Conservation (phyloP, 257 asterid genomes). For the Phtheirospermum japonicum region DNA sequence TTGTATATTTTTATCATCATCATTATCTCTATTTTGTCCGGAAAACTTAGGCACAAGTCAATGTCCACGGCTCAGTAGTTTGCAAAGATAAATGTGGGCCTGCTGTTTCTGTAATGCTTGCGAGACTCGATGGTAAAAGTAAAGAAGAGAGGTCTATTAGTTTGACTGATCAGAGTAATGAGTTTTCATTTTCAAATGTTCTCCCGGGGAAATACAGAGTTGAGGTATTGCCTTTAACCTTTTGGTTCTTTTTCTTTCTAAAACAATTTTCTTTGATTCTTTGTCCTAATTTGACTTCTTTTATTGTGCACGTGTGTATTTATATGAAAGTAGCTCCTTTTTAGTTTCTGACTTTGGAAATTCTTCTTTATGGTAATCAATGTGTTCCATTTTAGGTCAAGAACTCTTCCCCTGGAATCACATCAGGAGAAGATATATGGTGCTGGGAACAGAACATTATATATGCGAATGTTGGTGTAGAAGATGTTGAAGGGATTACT, state of each 20-base stretch:
- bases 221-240: slow-evolving; percentile 61
- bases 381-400: slow-evolving; percentile 55
- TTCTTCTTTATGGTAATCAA: slow-evolving; percentile 15
- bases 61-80: slow-evolving; percentile 69
- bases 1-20: slow-evolving; percentile 5
- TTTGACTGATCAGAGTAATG: slow-evolving; percentile 61
- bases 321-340: slow-evolving; percentile 3
- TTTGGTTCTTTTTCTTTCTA: slow-evolving; percentile 22
- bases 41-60: slow-evolving; percentile 74
- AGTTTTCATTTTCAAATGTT: slow-evolving; percentile 66
- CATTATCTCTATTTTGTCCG: slow-evolving; percentile 13
- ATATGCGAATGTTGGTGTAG: slow-evolving; percentile 63
- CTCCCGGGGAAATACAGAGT: slow-evolving; percentile 91
- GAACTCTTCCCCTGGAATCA: slow-evolving; percentile 40
- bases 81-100: slow-evolving; percentile 87
- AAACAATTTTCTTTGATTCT: neutral
- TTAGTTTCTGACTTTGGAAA: neutral
- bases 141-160: slow-evolving; percentile 47
- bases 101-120: slow-evolving; percentile 65
- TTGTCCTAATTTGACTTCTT: slow-evolving; percentile 3
- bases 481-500: slow-evolving; percentile 75
- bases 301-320: neutral
- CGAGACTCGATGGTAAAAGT: slow-evolving; percentile 55
- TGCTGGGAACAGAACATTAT: slow-evolving; percentile 80
- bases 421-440: slow-evolving; percentile 76